Conservation (phyloP, 257 asterid species). For the Prunella vulgaris region DNA sequence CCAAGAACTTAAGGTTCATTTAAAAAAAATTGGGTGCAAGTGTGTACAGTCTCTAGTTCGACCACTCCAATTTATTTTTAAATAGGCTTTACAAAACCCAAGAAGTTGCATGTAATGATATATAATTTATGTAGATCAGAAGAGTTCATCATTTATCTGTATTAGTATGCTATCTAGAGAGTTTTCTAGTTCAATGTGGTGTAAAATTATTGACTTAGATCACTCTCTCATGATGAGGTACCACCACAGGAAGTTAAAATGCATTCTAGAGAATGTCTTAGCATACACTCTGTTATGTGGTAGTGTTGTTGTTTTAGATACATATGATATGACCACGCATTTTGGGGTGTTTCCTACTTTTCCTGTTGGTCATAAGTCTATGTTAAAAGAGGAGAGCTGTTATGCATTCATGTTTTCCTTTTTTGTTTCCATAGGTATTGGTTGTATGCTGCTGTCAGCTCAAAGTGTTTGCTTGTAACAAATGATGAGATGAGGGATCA, state of each 20-base stretch:
- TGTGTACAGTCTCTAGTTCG: background rate
- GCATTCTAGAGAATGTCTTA: background rate
- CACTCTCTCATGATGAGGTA: background rate
- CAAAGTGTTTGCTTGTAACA: slow-evolving; percentile 80
- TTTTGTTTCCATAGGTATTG: slow-evolving; percentile 60
- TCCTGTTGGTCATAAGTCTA: background rate
- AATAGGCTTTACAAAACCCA: background rate
- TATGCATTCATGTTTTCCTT: background rate
- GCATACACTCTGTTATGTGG: too few relatives aligned
- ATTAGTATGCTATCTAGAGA: background rate
- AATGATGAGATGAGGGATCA: slow-evolving; percentile 99
- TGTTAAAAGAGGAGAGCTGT: too few relatives aligned
- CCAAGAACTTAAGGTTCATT: slow-evolving; percentile 4
- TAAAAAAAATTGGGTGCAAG: background rate
- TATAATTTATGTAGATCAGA: background rate
- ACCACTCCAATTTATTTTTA: background rate
- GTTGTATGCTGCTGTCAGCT: slow-evolving; percentile 94
- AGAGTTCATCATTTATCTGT: background rate
- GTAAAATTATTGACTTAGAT: background rate
- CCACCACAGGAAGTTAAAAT: background rate
- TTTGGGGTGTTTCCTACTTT: background rate
- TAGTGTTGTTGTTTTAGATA: too few relatives aligned
- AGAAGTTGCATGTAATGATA: background rate
- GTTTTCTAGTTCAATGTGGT: background rate
- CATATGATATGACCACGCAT: background rate